These are phyloP conservation scores for Paramecium bursaria DNA, from an alignment of 73 alveolate species.

Conservation along the genomic window DNA sequence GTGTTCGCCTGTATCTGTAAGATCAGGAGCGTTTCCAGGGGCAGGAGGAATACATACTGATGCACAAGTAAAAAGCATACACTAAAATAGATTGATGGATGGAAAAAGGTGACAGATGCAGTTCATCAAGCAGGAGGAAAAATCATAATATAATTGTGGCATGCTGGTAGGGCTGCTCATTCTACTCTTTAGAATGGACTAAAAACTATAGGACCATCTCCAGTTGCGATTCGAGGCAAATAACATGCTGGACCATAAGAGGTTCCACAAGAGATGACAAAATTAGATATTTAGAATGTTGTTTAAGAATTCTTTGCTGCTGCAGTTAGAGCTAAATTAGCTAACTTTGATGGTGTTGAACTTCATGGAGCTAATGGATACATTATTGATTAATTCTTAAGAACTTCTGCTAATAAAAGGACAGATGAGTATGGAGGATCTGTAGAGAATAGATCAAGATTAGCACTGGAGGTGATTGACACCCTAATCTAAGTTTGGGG, in stretches of 20 bases:
- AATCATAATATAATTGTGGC: conserved; percentile 69
- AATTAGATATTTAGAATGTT: conserved; percentile 66
- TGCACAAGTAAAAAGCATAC: conserved; percentile 17
- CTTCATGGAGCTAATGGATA: conserved; percentile 81
- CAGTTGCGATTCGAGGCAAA: conserved; percentile 43
- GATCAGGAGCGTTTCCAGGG: conserved; percentile 73
- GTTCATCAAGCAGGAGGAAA: conserved; percentile 69
- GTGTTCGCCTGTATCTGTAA: conserved; percentile 57
- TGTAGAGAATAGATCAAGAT: conserved; percentile 79
- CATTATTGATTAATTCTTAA: conserved; percentile 73
- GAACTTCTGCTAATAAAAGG: conserved; percentile 77
- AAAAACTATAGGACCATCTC: conserved; percentile 47
- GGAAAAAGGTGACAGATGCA: conserved; percentile 67
- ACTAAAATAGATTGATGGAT: too few species aligned
- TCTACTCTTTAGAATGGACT: conserved; percentile 42
- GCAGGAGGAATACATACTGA: conserved; percentile 63
- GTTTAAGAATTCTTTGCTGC: conserved; percentile 75
- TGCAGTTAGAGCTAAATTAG: conserved; percentile 80
- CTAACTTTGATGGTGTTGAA: conserved; percentile 87
- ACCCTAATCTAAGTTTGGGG: conserved; percentile 76
- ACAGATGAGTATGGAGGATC: conserved; percentile 87
- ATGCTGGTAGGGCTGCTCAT: conserved; percentile 70
- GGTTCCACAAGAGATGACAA: conserved; percentile 62
- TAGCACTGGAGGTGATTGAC: conserved; percentile 74
- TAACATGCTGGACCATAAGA: conserved; percentile 11